Percentiles rank a stretch among this genome's conserved stretches.
Evolutionary conservation across 2,329 filamentous ascomycete genomes (phyloP).

Genomic region (Fusarium anthophilum): DNA sequence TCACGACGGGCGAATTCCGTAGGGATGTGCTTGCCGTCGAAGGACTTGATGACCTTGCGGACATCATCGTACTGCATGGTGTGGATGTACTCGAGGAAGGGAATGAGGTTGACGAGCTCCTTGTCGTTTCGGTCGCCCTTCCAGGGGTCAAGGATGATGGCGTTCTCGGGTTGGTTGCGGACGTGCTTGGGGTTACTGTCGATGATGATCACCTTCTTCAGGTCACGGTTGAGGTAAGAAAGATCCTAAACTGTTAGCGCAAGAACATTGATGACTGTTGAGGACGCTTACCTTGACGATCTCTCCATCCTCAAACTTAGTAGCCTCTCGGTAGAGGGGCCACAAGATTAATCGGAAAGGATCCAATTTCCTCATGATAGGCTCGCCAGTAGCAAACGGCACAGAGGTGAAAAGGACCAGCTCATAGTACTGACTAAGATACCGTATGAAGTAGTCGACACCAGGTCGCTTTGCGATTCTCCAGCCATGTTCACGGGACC

Average conservation of each 20-base stretch:
- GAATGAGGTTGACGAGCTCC: conserved; percentile 87
- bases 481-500: conserved; percentile 94
- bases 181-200: conserved; percentile 87
- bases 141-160: conserved; percentile 92
- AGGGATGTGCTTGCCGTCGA: conserved; percentile 89
- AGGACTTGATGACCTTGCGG: conserved; percentile 85
- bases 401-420: conserved; percentile 94
- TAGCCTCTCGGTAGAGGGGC: conserved; percentile 96
- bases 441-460: conserved; percentile 96
- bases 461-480: conserved; percentile 93
- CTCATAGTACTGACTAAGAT: conserved; percentile 97
- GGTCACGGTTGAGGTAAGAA: conserved; percentile 95
- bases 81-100: conserved; percentile 96
- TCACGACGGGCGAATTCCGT: conserved; percentile 90
- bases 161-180: conserved; percentile 93
- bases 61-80: conserved; percentile 93
- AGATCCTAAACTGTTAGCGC: conserved; percentile 72
- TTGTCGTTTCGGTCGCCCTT: conserved; percentile 83
- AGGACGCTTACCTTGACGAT: conserved; percentile 81
- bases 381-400: conserved; percentile 84
- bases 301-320: conserved; percentile 93
- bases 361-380: conserved; percentile 91
- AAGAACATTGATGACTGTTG: neutral
- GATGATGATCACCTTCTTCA: conserved; percentile 94
- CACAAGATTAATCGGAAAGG: conserved; percentile 95